Evolutionary conservation across 2,329 filamentous ascomycete genomes (phyloP), one percentile per base, ranked within the genome.

Genomic region (Venturia aucupariae): DNA sequence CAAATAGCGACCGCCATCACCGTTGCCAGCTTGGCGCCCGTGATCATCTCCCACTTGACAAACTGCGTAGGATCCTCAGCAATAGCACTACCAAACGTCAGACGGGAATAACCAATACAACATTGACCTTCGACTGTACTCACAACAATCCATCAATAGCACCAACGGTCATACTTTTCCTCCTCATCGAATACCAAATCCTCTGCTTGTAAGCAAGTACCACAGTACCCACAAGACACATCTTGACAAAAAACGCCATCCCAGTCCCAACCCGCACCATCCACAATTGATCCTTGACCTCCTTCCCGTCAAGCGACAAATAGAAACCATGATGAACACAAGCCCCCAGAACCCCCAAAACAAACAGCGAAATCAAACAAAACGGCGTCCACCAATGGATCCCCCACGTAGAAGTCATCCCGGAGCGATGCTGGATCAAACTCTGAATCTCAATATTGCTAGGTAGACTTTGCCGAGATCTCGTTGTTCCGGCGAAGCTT

Each of bases 251-350:
- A 64, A 75, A 76, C 4, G 73, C 74, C 65, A 76, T 61, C 1
- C 73, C 74, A 10, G 73, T 75, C 8, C 74, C 74, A 27, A 73
- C 73, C 27, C 74, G 66, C 3, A 74, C 69, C 71, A 72, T 75
- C 48, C 54, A 69, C 54, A 76, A 64, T 55, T 76, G 74, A 32
- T 73, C 64, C 27, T 67, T 67, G 0, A 73, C 71, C 7, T 69
- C 68, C 44, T 70, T 61, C 22, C 74, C 73, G 54, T 75, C 66
- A 54, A 76, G 66, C 22, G 67, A 66, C 4, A 35, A 44, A 61
- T 76, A 76, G 66, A 75, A 75, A 11, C 73, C 42, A 64, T 76
- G 74, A 62, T 76, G 74, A 1, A 70, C 72, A 11, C 75, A n/a
- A 35, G 73, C 74, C 10, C 70, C 73, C 8, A 68, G 62, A 0